phyloP scores from a whole-genome alignment of 2,329 filamentous ascomycete species.

The Pseudonectria foliicola region DNA sequence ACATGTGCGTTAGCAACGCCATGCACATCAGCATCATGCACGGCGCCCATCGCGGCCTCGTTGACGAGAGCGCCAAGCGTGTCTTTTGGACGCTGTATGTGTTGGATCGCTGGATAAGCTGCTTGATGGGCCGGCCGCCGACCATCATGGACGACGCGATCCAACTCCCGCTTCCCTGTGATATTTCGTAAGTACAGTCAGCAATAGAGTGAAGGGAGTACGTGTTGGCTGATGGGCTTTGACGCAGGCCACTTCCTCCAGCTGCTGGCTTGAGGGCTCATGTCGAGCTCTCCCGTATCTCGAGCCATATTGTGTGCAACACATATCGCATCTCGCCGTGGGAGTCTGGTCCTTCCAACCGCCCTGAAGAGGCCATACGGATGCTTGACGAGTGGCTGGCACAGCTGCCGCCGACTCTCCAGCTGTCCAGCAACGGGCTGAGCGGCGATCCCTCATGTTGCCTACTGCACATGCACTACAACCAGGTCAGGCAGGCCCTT shows the following conservation, averaged over 20 bases:
- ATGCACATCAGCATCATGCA: slow-evolving; percentile 42
- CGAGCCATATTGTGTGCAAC: slow-evolving; percentile 41
- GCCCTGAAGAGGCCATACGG: slow-evolving; percentile 32
- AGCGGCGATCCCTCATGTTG: slow-evolving; percentile 36
- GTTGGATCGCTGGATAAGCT: slow-evolving; percentile 42
- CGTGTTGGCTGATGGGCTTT: neutral
- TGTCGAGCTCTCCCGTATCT: slow-evolving; percentile 40
- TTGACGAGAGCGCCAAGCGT: slow-evolving; percentile 37
- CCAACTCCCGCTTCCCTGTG: slow-evolving; percentile 32
- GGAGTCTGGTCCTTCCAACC: slow-evolving; percentile 21
- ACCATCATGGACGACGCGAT: slow-evolving; percentile 41
- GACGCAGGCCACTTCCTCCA: slow-evolving; percentile 35
- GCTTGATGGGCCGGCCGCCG: slow-evolving; percentile 42
- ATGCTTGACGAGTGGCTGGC: slow-evolving; percentile 36
- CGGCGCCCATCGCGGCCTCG: slow-evolving; percentile 38
- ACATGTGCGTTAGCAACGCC: slow-evolving; percentile 39
- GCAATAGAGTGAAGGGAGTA: neutral
- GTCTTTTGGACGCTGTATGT: slow-evolving; percentile 47
- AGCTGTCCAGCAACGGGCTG: slow-evolving; percentile 27
- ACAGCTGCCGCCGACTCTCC: slow-evolving; percentile 31
- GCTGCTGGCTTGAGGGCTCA: slow-evolving; percentile 38
- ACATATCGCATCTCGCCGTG: slow-evolving; percentile 35
- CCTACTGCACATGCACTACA: slow-evolving; percentile 42
- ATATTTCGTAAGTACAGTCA: slow-evolving; percentile 31
- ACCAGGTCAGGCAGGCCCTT: slow-evolving; percentile 24